phyloP scores from a whole-genome alignment of 257 asterid species.

The Buddleja alternifolia region DNA sequence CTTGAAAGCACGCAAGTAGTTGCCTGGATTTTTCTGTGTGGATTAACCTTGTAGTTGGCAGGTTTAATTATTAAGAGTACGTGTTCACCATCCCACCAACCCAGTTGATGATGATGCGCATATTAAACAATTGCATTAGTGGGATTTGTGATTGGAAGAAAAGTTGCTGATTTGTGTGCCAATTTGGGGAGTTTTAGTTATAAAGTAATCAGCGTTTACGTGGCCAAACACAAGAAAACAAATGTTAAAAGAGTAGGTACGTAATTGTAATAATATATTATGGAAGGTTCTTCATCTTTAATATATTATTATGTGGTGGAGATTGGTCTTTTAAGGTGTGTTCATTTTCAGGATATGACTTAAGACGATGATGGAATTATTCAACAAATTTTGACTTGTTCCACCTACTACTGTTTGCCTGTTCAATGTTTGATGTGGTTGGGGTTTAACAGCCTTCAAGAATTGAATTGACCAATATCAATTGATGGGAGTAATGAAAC shows the following conservation, averaged over 20 bases:
- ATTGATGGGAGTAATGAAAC: too few species aligned
- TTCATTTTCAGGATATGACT: too few species aligned
- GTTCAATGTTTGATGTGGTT: too few species aligned
- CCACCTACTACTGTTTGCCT: too few species aligned
- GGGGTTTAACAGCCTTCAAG: too few species aligned
- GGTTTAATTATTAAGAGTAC: background rate
- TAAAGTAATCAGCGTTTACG: background rate
- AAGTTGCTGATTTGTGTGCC: constrained; percentile 26
- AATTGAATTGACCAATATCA: too few species aligned
- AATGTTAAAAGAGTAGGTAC: constrained; percentile 1
- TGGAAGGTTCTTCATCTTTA: too few species aligned
- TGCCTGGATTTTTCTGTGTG: background rate
- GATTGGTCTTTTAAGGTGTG: too few species aligned
- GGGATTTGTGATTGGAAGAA: constrained; percentile 18
- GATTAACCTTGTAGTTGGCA: background rate
- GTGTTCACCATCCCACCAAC: constrained; percentile 29
- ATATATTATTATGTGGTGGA: too few species aligned
- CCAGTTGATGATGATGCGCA: constrained; percentile 4
- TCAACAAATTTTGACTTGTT: too few species aligned
- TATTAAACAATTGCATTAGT: background rate
- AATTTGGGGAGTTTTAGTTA: constrained; percentile 28
- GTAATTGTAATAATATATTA: too few species aligned
- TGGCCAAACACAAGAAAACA: background rate
- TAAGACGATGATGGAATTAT: too few species aligned
- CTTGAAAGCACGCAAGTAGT: background rate